Conservation (phyloP, 139 green algal species). For the Chlamydomonas schloesseri region DNA sequence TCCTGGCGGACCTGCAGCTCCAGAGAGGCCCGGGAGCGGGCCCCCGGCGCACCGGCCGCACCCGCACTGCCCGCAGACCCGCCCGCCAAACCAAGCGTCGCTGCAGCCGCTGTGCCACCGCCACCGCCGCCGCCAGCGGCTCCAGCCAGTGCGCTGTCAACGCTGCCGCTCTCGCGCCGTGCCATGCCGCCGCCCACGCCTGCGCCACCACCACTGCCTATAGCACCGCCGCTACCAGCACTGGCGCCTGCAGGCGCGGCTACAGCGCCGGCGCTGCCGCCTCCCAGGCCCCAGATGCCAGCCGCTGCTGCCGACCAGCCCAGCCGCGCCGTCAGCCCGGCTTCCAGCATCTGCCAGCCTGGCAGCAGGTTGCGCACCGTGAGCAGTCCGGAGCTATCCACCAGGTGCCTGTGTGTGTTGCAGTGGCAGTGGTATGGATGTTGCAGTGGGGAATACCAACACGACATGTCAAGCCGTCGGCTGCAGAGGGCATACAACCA, state of each 20-base stretch:
- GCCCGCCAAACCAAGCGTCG: background rate
- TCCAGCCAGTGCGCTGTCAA: background rate
- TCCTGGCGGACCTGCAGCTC: constrained; percentile 27
- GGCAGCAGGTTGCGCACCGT: constrained; percentile 30
- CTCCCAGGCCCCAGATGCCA: background rate
- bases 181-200: background rate
- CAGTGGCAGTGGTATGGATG: too few species aligned
- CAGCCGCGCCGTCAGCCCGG: background rate
- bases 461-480: too few species aligned
- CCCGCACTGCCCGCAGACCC: background rate
- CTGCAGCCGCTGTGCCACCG: background rate
- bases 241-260: background rate
- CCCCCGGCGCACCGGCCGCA: background rate
- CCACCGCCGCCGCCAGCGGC: background rate
- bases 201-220: background rate
- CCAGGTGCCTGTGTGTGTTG: constrained; percentile 2
- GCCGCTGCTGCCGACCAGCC: constrained; percentile 19
- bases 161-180: background rate
- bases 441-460: too few species aligned
- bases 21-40: background rate
- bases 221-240: background rate
- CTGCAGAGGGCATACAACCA: too few species aligned
- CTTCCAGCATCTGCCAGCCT: constrained; percentile 25
- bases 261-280: background rate
- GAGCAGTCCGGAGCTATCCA: background rate